Evolutionary conservation across 1,284 basidiomycete species (phyloP), one percentile per base, ranked within the genome.

Genomic region (Cerioporus squamosus): DNA sequence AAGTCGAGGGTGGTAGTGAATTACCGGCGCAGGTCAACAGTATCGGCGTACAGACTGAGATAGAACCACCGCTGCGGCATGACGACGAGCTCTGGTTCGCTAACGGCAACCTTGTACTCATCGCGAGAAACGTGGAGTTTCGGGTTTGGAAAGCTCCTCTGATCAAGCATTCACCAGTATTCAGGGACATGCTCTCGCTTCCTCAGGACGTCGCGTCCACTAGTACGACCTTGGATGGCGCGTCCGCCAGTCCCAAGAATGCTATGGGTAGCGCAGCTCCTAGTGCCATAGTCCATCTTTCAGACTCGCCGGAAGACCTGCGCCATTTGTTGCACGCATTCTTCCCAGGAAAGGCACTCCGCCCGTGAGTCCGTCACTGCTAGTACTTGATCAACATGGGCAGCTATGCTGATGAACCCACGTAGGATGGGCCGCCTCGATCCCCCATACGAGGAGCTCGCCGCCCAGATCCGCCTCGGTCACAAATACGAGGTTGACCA

Each of bases 41-140:
- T 17, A 12, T 36, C 3, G 12, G 33, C 33, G 33, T 36, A 12
- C 33, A 36, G 33, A 36, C 33, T n/a, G n/a, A n/a, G n/a, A n/a
- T n/a, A 36, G 33, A 36, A 5, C 33, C 33, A 36, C 23, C 42
- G 18, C 55, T 49, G 8, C 55, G n/a, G 14, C 57, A 42, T 5
- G 57, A 58, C 17, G 51, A 58, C 12, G 49, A 59, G 14, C 51
- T 60, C 31, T 60, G 58, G 58, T 47, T 55, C 2, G 53, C 55
- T 15, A 53, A 55, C 14, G 58, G 58, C 2, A 60, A 49, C n/a
- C n/a, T 56, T 4, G 36, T 40, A 1, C 44, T 56, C 22, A 29
- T 53, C 26, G 52, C 57, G 4, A 22, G 40, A 18, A 23, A 59
- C 20, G 57, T 53, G 8, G 52, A 59, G 14, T 58, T 58, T 38